phyloP scores from a whole-genome alignment of 2,329 filamentous ascomycete genomes.

The Phaeosphaeriaceae sp. region DNA sequence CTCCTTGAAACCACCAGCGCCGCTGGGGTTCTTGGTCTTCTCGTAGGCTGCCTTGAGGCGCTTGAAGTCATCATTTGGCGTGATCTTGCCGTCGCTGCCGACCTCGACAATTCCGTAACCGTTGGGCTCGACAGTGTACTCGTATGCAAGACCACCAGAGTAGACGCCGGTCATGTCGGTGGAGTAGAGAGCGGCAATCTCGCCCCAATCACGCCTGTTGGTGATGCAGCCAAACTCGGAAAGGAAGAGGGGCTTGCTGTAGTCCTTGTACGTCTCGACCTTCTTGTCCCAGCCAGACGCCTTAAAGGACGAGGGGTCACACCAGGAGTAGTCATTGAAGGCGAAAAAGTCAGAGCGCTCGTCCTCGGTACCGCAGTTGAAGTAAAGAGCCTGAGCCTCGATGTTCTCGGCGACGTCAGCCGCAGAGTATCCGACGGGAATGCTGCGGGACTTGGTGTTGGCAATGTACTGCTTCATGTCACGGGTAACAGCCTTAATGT shows the following conservation, averaged over 20 bases:
- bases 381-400: conserved; percentile 84
- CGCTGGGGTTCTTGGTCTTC: conserved; percentile 59
- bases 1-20: conserved; percentile 65
- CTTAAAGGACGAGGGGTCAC: conserved; percentile 64
- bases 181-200: conserved; percentile 80
- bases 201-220: conserved; percentile 81
- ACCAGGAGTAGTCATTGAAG: conserved; percentile 89
- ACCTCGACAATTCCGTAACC: conserved; percentile 81
- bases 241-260: conserved; percentile 70
- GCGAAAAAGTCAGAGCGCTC: conserved; percentile 88
- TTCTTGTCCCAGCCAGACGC: conserved; percentile 75
- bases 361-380: conserved; percentile 90
- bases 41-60: conserved; percentile 60
- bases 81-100: conserved; percentile 58
- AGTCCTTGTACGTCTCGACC: conserved; percentile 45
- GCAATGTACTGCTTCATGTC: conserved; percentile 83
- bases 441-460: conserved; percentile 69
- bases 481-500: conserved; percentile 74
- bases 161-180: conserved; percentile 86
- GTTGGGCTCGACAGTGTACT: conserved; percentile 74
- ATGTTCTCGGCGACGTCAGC: conserved; percentile 87
- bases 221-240: conserved; percentile 92
- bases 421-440: conserved; percentile 82
- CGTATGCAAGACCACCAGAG: conserved; percentile 94
- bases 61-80: conserved; percentile 69